phyloP scores from a whole-genome alignment of 805 yeast genomes.

The Candida schatavii region DNA sequence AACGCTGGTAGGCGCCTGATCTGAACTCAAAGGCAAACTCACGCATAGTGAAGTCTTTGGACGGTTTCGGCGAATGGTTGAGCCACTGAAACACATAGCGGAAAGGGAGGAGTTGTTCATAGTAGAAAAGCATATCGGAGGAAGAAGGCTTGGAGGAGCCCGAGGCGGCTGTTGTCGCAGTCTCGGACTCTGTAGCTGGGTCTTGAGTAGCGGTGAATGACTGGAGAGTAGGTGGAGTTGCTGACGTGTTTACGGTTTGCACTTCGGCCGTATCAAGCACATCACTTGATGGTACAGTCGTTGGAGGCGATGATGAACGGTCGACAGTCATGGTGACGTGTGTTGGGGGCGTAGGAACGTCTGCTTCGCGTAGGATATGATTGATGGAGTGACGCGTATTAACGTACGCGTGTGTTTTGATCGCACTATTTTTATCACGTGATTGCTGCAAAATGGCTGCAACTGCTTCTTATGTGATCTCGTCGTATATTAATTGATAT shows the following conservation, averaged over 20 bases:
- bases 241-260: not conserved
- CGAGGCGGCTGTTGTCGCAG: not conserved
- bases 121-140: constrained; percentile 71
- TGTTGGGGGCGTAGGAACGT: too few species aligned
- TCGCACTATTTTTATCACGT: too few species aligned
- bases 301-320: not conserved
- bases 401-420: too few species aligned
- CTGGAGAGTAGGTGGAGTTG: not conserved
- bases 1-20: constrained; percentile 87
- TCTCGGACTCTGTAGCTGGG: not conserved
- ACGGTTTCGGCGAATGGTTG: constrained; percentile 76
- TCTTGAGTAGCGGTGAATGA: constrained; percentile 3
- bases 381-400: too few species aligned
- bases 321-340: constrained; percentile 2
- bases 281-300: not conserved
- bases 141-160: constrained; percentile 32
- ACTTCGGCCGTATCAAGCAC: not conserved
- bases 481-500: too few species aligned
- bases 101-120: constrained; percentile 72
- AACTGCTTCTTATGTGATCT: too few species aligned
- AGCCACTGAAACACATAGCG: constrained; percentile 82
- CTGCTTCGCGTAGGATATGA: too few species aligned
- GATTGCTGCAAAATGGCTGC: too few species aligned
- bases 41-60: constrained; percentile 76
- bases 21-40: constrained; percentile 91